These are phyloP conservation scores for Stephania cephalantha DNA, from an alignment of 164 flowering plant genomes.

Conservation along the genomic window DNA sequence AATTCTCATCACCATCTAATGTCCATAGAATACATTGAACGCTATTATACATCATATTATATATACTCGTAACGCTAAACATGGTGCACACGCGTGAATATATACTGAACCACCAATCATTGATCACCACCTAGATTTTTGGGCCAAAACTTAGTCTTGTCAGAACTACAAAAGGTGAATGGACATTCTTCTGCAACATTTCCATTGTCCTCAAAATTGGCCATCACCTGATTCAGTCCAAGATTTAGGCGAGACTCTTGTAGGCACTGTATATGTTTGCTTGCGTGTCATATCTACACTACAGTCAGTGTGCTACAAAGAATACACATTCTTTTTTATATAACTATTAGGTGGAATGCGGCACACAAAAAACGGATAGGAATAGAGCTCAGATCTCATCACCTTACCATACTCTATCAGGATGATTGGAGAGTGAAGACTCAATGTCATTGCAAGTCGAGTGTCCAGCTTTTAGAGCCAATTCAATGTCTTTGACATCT, in stretches of 20 bases:
- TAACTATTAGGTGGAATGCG: neutral
- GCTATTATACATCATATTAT: too few relatives aligned
- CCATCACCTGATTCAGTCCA: neutral
- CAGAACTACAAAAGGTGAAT: neutral
- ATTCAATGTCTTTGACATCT: slow-evolving; percentile 32
- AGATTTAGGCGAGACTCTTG: neutral
- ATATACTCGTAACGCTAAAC: neutral
- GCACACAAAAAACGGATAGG: too few relatives aligned
- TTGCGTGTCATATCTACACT: neutral
- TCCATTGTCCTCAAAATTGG: neutral
- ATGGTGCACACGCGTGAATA: neutral
- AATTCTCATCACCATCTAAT: too few relatives aligned
- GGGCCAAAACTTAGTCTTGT: neutral
- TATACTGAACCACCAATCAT: neutral
- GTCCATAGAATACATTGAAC: too few relatives aligned
- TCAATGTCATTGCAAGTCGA: neutral
- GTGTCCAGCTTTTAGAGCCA: slow-evolving; percentile 10
- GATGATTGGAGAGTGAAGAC: neutral
- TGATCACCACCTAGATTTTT: neutral
- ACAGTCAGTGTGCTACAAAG: neutral
- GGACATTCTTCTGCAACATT: neutral
- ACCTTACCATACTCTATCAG: neutral
- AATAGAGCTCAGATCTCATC: neutral
- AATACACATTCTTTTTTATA: neutral
- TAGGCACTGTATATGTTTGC: neutral